Evolutionary conservation across 208 protist species (phyloP).

Genomic region (Sergeia podlipaevii): DNA sequence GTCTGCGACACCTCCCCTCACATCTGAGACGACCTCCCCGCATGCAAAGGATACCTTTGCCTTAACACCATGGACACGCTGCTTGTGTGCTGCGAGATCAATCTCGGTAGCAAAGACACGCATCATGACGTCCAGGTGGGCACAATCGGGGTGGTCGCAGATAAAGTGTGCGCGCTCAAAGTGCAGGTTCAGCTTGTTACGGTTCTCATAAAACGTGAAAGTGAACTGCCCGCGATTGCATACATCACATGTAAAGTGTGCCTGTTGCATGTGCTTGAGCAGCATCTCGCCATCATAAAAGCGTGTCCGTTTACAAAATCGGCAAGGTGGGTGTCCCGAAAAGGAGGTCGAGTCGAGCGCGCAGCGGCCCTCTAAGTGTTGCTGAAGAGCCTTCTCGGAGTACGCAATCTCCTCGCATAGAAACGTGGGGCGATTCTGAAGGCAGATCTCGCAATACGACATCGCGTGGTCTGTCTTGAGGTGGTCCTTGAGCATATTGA

Average conservation of each 20-base stretch:
- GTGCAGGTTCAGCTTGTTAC: constrained; percentile 70
- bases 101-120: constrained; percentile 81
- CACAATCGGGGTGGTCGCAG: constrained; percentile 86
- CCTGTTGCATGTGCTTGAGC: constrained; percentile 84
- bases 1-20: constrained; percentile 3
- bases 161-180: constrained; percentile 70
- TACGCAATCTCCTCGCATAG: constrained; percentile 87
- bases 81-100: constrained; percentile 73
- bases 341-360: constrained; percentile 59
- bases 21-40: constrained; percentile 3
- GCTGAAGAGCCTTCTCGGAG: constrained; percentile 23
- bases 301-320: constrained; percentile 56
- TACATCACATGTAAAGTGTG: constrained; percentile 88
- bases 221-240: constrained; percentile 81
- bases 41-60: constrained; percentile 24
- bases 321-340: constrained; percentile 78
- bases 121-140: constrained; percentile 67
- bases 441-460: constrained; percentile 72
- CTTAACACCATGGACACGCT: constrained; percentile 66
- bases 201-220: constrained; percentile 82
- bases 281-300: constrained; percentile 86
- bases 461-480: constrained; percentile 58
- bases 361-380: constrained; percentile 66
- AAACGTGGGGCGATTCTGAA: constrained; percentile 66
- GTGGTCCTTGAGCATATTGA: constrained; percentile 64